A percentile compares a stretch with the other conserved stretches of the same genome.
Conservation (phyloP, 1,139 yeast genomes). For the Diutina ranongensis region DNA sequence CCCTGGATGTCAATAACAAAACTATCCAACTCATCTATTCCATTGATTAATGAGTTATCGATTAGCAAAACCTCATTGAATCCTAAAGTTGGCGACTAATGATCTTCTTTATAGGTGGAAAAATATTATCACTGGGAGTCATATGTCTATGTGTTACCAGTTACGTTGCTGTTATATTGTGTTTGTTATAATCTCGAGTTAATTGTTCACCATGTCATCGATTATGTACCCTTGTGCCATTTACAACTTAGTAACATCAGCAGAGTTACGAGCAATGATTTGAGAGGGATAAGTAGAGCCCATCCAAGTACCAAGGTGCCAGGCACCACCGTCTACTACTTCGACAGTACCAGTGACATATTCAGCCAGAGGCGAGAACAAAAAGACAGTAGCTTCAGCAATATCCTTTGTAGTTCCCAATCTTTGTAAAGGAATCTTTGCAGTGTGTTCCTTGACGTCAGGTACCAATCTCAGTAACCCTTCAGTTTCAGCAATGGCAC, state of each 20-base stretch:
- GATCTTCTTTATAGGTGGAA: no score
- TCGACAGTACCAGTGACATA: slow-evolving; percentile 69
- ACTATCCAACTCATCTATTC: no score
- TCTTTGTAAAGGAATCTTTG: slow-evolving; percentile 63
- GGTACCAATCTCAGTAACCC: slow-evolving; percentile 51
- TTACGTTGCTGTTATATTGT: no score
- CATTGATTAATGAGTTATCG: no score
- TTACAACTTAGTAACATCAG: slow-evolving; percentile 10
- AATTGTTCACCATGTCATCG: no score
- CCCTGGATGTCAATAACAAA: no score
- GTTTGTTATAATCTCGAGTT: no score
- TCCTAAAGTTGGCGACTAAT: no score
- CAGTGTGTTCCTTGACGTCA: slow-evolving; percentile 25
- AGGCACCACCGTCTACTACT: slow-evolving; percentile 84
- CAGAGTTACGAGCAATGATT: slow-evolving; percentile 18
- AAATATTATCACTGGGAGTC: no score
- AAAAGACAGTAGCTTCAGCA: slow-evolving; percentile 77
- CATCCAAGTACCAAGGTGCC: slow-evolving; percentile 57
- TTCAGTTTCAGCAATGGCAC: slow-evolving; percentile 72
- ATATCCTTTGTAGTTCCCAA: slow-evolving; percentile 68
- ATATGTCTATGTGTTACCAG: no score
- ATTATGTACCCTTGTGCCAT: neutral
- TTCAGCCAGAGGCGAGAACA: slow-evolving; percentile 72
- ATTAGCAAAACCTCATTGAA: no score
- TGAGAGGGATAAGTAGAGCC: slow-evolving; percentile 25